Evolutionary conservation across 371 early-diverging fungal genomes (phyloP).

Genomic region (Saksenaea vasiformis): DNA sequence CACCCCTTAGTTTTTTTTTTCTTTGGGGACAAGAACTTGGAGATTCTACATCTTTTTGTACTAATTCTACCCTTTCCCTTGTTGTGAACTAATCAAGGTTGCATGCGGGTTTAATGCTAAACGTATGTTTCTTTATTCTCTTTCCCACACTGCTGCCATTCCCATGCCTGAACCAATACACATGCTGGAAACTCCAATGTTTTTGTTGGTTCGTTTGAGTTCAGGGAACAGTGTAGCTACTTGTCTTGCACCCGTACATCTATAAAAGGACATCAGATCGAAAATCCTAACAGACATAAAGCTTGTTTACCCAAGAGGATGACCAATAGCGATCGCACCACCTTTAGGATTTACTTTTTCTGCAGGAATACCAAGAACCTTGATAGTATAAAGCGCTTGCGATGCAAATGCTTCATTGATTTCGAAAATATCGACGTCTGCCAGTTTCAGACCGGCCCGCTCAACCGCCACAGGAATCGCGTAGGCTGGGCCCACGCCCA

Average conservation of each 20-base stretch:
- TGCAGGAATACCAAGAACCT: conserved; percentile 75
- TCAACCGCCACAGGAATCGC: conserved; percentile 92
- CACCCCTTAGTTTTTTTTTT: neutral
- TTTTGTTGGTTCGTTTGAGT: conserved; percentile 78
- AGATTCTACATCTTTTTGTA: neutral
- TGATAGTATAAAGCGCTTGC: conserved; percentile 87
- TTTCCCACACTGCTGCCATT: conserved; percentile 86
- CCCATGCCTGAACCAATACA: conserved; percentile 96
- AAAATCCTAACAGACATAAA: too few relatives aligned
- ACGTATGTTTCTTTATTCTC: conserved; percentile 52
- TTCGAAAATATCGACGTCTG: conserved; percentile 83
- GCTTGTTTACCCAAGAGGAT: conserved; percentile 59
- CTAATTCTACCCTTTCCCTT: neutral
- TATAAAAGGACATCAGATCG: neutral
- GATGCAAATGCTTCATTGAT: conserved; percentile 98
- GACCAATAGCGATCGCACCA: conserved; percentile 97
- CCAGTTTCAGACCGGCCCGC: conserved; percentile 76
- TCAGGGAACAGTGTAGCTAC: conserved; percentile 90
- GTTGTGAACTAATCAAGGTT: neutral
- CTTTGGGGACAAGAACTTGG: neutral
- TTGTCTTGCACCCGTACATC: conserved; percentile 81
- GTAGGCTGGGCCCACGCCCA: conserved; percentile 96
- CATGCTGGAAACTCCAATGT: conserved; percentile 83
- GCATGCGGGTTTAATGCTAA: neutral
- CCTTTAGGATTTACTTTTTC: conserved; percentile 96